Evolutionary conservation across 2,329 filamentous ascomycete species (phyloP), one percentile per base, ranked within the genome.

Genomic region (Fragosphaeria purpurea): DNA sequence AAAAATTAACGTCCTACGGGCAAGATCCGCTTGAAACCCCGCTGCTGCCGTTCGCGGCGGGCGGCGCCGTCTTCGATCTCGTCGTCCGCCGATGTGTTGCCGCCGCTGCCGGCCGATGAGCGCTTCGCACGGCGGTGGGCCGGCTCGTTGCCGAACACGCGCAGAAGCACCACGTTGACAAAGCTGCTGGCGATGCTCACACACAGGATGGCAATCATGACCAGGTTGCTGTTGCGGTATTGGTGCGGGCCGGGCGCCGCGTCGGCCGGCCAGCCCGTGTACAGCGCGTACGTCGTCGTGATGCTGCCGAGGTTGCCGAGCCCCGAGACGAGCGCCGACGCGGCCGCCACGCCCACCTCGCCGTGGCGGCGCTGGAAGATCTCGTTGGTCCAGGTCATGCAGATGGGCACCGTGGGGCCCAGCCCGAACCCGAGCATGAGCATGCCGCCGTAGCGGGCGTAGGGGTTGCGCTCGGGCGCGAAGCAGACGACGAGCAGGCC

Each of bases 331-430:
- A 95, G 74, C 3, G 89, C 89, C 2, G 85, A 82, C 0, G 89
- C 88, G 11, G 89, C 85, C 4, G 89, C 89, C 6, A 95, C 88
- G 50, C 89, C 89, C 30, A 95, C 87, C 66, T 95, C 89, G 44
- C 89, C 88, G 62, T 95, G 89, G 10, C 89, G 84, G 35, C 79
- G 78, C 68, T 95, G 88, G 72, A 95, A 95, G 61, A 95, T 85
- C 67, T 95, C 86, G 55, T 82, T 87, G 35, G 86, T 88, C 89
- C 89, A 95, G 38, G 88, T 85, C 89, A 95, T 95, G 65, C 86
- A 91, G 61, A 91, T 91, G 9, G 89, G 89, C 1, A 95, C 88
- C 0, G 89, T 95, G 4, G 89, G 89, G 1, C 89, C 89, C 2
- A 95, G 81, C 0, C 89, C 89, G 53, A 95, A 95, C 5, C 89